Evolutionary conservation across 192 early-diverging fungal genomes (phyloP), one percentile per base, ranked within the genome.

Genomic region (Tieghemiomyces parasiticus): DNA sequence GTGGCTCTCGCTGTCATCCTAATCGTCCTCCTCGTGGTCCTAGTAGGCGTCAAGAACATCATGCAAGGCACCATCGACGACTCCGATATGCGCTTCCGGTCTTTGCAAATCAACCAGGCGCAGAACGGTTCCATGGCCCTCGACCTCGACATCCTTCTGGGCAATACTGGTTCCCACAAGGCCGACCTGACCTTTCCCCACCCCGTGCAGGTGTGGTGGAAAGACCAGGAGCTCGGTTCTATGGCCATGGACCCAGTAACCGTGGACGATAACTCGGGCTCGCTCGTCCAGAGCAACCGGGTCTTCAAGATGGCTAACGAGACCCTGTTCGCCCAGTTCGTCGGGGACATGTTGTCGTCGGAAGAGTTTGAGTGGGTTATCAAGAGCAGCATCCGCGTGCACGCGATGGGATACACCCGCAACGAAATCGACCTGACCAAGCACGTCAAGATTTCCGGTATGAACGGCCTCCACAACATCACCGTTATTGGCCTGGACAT

Each of bases 381-480:
- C 38, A 61, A 71, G 38, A 61, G 65, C 35, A 65, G 55, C 45
- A 55, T 74, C 55, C 70, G 46, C 12, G 59, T 73, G 25, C 46
- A 62, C 48, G 61, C 65, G 58, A 63, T 71, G 24, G 63, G 69
- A 0, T 63, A 62, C 45, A 74, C 67, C 49, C 66, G 71, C 50
- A 67, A 72, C 45, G 65, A 67, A 6, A 65, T 80, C 60, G 31
- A 72, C 1, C 58, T 81, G n/a, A 61, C 61, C 58, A 81, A 81
- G 63, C 35, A 66, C 3, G 60, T 81, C n/a, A 56, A 35, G 1
- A 60, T 73, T 49, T 46, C 44, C 69, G 80, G 80, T 33, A 83
- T 83, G 79, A 61, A 63, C 35, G 73, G 79, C 28, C 79, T 83
- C 61, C 69, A 71, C 1, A 42, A 67, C 59, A 75, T 79, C 20